Evolutionary conservation across 192 early-diverging fungal genomes (phyloP), one percentile per base, ranked within the genome.

Genomic region (Dissophora ornata): DNA sequence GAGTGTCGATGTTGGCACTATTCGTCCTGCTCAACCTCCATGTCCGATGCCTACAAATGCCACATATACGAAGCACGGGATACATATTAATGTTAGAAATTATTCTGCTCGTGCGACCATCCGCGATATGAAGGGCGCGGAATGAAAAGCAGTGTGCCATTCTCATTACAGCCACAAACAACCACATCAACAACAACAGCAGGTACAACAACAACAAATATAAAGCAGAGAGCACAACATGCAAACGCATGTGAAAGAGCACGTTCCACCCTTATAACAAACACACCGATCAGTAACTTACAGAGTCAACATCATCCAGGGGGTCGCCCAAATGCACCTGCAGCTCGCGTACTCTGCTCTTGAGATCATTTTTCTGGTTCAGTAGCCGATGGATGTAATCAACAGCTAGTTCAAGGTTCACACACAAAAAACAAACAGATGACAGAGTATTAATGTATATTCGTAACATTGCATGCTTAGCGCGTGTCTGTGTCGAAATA

Each of bases 341-440:
- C n/a, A 87, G 53, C 42, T 83, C 78, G 16, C 83, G 81, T 19
- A 87, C 85, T 59, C 79, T 82, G 25, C 61, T 80, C 50, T 87
- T 85, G 26, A 87, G 69, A 11, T 87, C 82, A 46, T 81, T 81
- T 58, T 87, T 87, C 50, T 90, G 82, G 64, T 83, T 82, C 26
- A 92, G 50, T 16, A 94, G 68, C 26, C 90, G 86, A 41, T 88
- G 83, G 54, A 94, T 92, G 62, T 93, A 90, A 74, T 94, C 92
- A 2, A 92, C 90, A 49, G 90, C 90, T 87, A 59, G 21, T 57
- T 41, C 18, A 15, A 58, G 3, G 24, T 25, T 30, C 38, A 53
- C 47, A 45, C 32, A 33, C 28, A 33, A 40, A 40, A 19, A 33
- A 15, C 21, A 28, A 32, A 22, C 8, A 32, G 36, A 21, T 19